A percentile compares a stretch with the other conserved stretches of the same genome.
phyloP scores from a whole-genome alignment of 352 stramenopile species.

The Pythium pyrilobum region DNA sequence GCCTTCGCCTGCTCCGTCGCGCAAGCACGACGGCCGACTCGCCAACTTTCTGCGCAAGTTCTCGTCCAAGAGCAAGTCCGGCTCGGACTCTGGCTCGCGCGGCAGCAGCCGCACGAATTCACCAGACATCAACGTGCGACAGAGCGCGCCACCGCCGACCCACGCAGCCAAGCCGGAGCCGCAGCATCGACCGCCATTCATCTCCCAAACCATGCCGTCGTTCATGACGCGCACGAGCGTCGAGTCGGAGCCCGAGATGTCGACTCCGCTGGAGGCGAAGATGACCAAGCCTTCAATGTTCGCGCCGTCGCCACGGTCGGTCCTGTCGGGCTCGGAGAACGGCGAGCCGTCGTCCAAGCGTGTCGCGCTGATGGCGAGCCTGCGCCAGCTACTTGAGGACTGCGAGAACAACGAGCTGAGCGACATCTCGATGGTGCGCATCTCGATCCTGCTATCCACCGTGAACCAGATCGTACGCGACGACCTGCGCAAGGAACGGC shows the following conservation, averaged over 20 bases:
- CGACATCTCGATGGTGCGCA: conserved; percentile 55
- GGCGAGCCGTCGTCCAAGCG: conserved; percentile 19
- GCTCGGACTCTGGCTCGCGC: conserved; percentile 8
- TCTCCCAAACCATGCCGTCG: not conserved
- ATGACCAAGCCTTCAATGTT: conserved; percentile 1
- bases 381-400: conserved; percentile 47
- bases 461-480: conserved; percentile 66
- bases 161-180: not conserved
- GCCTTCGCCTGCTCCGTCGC: not conserved
- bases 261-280: conserved; percentile 14
- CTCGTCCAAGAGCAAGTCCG: conserved; percentile 18
- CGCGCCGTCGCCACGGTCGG: conserved; percentile 5
- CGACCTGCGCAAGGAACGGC: conserved; percentile 43
- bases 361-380: conserved; percentile 33
- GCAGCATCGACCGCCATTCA: not conserved
- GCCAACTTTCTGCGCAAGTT: conserved; percentile 22
- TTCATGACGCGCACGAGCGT: conserved; percentile 3
- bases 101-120: conserved; percentile 15
- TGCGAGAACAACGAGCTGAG: conserved; percentile 56
- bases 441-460: conserved; percentile 59
- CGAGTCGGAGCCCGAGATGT: conserved; percentile 2
- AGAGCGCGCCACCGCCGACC: conserved; percentile 6
- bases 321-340: conserved; percentile 2
- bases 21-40: conserved; percentile 10
- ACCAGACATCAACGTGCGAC: conserved; percentile 3